Evolutionary conservation across 106 monocot genomes (phyloP), one percentile per base, ranked within the genome.

Genomic region (Dioscorea dumetorum): DNA sequence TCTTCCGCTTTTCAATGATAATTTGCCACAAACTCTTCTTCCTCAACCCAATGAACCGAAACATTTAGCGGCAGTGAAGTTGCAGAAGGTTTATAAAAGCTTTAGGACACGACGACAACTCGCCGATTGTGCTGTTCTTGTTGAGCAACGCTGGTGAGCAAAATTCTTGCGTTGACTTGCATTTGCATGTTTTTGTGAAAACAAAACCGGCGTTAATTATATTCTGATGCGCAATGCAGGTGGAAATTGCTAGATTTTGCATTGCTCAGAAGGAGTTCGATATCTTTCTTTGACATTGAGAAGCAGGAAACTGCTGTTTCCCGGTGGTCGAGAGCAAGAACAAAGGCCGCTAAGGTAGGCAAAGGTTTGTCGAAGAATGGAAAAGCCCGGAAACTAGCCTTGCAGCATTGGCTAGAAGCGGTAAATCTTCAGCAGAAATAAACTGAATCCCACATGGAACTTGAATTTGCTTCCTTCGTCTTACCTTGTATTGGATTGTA

Each of bases 341-440:
- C 83, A 4, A 81, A 82, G 63, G 93, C 90, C 54, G 93, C 99
- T 6, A 93, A 83, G 93, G 99, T 99, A 57, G 99, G 99, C 17
- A 90, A 93, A 80, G 99, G 99, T 41, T 53, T 93, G 21, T 93
- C 85, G 8, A 99, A 93, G 71, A 81, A 93, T 76, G 75, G 77
- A 21, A 99, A 99, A 34, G 99, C 99, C 50, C 77, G 59, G 62
- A 93, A 99, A 62, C 90, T 99, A 48, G 93, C 99, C 23, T 69
- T 99, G 87, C 99, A 99, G 72, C 99, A 99, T 67, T 99, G 99
- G 93, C 99, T 99, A 3, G 99, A 99, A 58, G 99, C 99, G 23
- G 99, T 99, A 76, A 41, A 82, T 70, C 12, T 59, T 76, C 15
- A 28, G 41, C 41, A 41, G 41, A 41, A 3, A 41, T 41, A 41